Percentiles rank a stretch among this genome's conserved stretches.
phyloP scores from a whole-genome alignment of 768 basidiomycete species.

The Serendipita sp. region DNA sequence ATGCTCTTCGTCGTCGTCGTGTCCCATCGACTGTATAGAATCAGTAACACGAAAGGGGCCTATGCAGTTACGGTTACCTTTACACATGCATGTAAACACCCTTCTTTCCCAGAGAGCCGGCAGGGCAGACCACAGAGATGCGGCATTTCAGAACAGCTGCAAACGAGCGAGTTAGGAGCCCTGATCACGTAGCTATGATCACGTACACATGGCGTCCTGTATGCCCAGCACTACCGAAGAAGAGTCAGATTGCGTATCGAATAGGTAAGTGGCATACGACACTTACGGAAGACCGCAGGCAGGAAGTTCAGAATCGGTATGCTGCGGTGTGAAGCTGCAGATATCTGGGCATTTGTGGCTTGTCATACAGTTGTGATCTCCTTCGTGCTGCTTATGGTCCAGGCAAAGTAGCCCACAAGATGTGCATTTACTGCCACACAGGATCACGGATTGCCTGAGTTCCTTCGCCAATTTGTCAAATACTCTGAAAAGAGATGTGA shows the following conservation, averaged over 20 bases:
- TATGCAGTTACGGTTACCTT: slow-evolving; percentile 26
- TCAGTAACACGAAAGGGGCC: not conserved
- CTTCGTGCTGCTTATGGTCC: slow-evolving; percentile 29
- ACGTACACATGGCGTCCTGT: slow-evolving; percentile 38
- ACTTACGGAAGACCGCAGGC: slow-evolving; percentile 36
- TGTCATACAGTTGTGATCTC: slow-evolving; percentile 36
- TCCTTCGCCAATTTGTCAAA: slow-evolving; percentile 32
- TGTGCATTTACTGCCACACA: slow-evolving; percentile 35
- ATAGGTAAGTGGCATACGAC: not conserved
- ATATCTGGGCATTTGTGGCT: slow-evolving; percentile 29
- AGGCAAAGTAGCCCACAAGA: slow-evolving; percentile 37
- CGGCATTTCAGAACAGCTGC: slow-evolving; percentile 34
- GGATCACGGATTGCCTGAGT: slow-evolving; percentile 29
- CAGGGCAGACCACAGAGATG: slow-evolving; percentile 44
- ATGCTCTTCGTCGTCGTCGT: slow-evolving; percentile 37
- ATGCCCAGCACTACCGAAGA: slow-evolving; percentile 35
- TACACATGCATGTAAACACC: slow-evolving; percentile 37
- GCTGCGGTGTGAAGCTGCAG: slow-evolving; percentile 31
- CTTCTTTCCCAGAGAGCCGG: slow-evolving; percentile 28
- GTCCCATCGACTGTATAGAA: slow-evolving; percentile 24
- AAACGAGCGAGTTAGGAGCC: not conserved
- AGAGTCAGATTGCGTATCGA: not conserved
- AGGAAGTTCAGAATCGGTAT: slow-evolving; percentile 15
- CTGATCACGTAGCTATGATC: not conserved
- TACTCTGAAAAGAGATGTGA: slow-evolving; percentile 30